Percentiles rank a stretch among this genome's conserved stretches.
Conservation (phyloP, 345 rosid species). For the Erysimum cheiranthoides region DNA sequence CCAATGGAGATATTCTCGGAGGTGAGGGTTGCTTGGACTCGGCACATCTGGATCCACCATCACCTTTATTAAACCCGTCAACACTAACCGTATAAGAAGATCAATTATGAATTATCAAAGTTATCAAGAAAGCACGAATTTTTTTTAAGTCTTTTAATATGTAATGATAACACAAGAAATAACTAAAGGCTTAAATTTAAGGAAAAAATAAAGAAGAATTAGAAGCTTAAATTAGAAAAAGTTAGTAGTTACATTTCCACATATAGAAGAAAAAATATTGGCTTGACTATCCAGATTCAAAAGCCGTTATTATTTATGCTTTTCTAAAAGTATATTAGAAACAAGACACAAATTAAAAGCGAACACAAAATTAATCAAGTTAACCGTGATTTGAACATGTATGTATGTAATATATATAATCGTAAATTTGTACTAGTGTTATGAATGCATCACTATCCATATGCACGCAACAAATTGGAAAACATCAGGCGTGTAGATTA, state of each 20-base stretch:
- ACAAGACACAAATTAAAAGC: no score
- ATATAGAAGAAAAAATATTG: neutral
- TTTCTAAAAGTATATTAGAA: neutral
- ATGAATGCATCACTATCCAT: neutral
- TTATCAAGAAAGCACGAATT: neutral
- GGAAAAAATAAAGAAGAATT: neutral
- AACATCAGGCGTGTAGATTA: neutral
- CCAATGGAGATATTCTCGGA: conserved; percentile 37
- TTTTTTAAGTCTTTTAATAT: neutral
- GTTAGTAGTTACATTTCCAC: neutral
- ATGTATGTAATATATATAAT: no score
- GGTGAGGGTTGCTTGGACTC: conserved; percentile 33
- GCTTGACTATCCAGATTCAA: neutral
- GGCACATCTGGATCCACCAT: conserved; percentile 44
- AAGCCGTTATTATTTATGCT: neutral
- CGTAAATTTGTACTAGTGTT: no score
- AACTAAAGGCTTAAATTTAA: neutral
- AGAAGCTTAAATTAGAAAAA: conserved; percentile 3
- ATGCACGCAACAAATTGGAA: neutral
- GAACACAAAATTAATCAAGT: no score
- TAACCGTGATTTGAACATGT: no score
- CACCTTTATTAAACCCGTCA: conserved; percentile 8
- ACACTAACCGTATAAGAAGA: neutral
- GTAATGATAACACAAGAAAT: neutral
- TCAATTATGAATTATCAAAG: neutral